A percentile compares a stretch with the other conserved stretches of the same genome.
Conservation (phyloP, 1,284 basidiomycete species). For the Austroboletus niveus region DNA sequence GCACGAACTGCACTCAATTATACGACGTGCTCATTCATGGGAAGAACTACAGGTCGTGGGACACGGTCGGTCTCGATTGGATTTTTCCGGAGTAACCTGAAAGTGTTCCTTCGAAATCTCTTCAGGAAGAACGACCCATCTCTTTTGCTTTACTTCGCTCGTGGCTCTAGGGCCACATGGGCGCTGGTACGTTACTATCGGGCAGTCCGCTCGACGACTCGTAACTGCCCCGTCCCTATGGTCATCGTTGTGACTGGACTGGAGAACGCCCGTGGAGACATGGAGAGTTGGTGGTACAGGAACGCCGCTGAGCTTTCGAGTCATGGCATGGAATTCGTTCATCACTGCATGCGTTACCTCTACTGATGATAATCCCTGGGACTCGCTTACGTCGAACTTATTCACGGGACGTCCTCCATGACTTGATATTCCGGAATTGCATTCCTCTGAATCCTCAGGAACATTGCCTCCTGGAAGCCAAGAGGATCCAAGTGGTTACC, state of each 20-base stretch:
- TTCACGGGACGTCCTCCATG: conserved; percentile 18
- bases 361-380: conserved; percentile 22
- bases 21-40: conserved; percentile 22
- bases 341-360: conserved; percentile 32
- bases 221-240: conserved; percentile 22
- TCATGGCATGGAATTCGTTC: conserved; percentile 27
- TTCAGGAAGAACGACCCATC: conserved; percentile 20
- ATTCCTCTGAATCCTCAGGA: conserved; percentile 1
- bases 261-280: conserved; percentile 29
- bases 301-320: conserved; percentile 20
- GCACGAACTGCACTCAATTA: conserved; percentile 19
- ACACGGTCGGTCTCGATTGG: conserved; percentile 25
- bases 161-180: conserved; percentile 29
- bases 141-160: conserved; percentile 33
- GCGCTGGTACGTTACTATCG: conserved; percentile 31
- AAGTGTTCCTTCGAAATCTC: conserved; percentile 21
- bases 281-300: conserved; percentile 35
- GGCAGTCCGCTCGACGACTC: conserved; percentile 21
- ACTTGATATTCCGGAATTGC: conserved; percentile 26
- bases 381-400: conserved; percentile 17
- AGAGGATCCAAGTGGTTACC: conserved; percentile 1
- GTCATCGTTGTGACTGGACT: conserved; percentile 34
- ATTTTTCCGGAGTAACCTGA: conserved; percentile 26
- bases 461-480: background rate
- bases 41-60: conserved; percentile 29